Evolutionary conservation across 1,284 basidiomycete genomes (phyloP).

Genomic region (Neolentinus lepideus): DNA sequence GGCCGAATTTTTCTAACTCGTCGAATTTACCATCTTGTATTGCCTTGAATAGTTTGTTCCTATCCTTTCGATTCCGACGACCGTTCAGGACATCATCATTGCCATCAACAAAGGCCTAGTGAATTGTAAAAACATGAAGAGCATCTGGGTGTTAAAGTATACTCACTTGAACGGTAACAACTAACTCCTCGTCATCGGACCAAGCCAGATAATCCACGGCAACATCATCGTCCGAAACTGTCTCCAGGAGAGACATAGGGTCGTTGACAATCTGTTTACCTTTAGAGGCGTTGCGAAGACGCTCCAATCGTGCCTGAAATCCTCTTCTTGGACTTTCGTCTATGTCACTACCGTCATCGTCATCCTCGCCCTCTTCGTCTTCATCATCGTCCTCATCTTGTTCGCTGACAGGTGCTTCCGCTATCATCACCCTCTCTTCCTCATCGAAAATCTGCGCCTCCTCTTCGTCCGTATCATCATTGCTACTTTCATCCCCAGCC

Average conservation of each 20-base stretch:
- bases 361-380: constrained; percentile 17
- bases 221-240: neutral
- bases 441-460: constrained; percentile 13
- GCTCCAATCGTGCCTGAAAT: constrained; percentile 48
- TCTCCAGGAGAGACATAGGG: constrained; percentile 10
- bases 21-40: constrained; percentile 57
- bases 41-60: constrained; percentile 57
- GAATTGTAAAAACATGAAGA: constrained; percentile 1
- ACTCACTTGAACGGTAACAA: constrained; percentile 56
- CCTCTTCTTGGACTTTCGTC: constrained; percentile 34
- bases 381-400: constrained; percentile 15
- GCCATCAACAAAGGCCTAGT: constrained; percentile 38
- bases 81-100: constrained; percentile 28
- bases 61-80: constrained; percentile 36
- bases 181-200: constrained; percentile 43
- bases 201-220: neutral
- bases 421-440: constrained; percentile 14
- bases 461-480: constrained; percentile 33
- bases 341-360: constrained; percentile 28
- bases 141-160: neutral
- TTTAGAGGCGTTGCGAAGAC: constrained; percentile 28
- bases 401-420: no score
- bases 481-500: constrained; percentile 18
- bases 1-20: constrained; percentile 26
- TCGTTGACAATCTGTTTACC: constrained; percentile 20